These are phyloP conservation scores for Thraustochytrium sp. DNA, from an alignment of 352 stramenopile genomes.

Conservation along the genomic window DNA sequence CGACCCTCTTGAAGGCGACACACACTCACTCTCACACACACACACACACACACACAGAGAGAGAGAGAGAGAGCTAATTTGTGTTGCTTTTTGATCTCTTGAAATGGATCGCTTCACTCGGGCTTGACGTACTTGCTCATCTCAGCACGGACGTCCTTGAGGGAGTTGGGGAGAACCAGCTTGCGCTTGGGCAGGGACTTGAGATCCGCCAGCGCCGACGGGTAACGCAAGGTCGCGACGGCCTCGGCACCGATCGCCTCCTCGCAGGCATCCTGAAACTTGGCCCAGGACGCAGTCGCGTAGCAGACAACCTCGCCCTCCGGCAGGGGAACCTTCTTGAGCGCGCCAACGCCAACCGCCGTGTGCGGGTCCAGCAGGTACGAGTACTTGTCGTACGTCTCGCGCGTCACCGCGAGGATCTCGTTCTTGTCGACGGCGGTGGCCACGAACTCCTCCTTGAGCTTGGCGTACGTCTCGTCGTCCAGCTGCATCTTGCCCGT, in stretches of 20 bases:
- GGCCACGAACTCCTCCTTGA: slow-evolving; percentile 75
- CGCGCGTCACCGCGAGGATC: slow-evolving; percentile 82
- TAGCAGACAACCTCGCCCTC: slow-evolving; percentile 79
- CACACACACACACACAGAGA: no score
- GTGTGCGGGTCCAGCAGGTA: slow-evolving; percentile 96
- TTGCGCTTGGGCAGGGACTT: slow-evolving; percentile 42
- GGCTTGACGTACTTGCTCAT: slow-evolving; percentile 20
- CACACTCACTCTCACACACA: no score
- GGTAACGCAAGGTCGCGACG: slow-evolving; percentile 54
- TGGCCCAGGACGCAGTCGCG: slow-evolving; percentile 93
- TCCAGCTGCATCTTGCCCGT: slow-evolving; percentile 87
- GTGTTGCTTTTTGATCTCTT: no score
- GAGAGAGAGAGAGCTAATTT: no score
- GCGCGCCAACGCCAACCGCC: slow-evolving; percentile 85
- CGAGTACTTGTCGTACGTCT: slow-evolving; percentile 77
- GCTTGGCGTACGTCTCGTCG: no score
- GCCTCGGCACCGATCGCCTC: slow-evolving; percentile 70
- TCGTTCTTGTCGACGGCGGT: slow-evolving; percentile 83
- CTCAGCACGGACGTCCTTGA: slow-evolving; percentile 53
- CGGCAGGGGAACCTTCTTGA: slow-evolving; percentile 68
- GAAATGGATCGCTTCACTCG: no score
- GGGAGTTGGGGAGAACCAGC: slow-evolving; percentile 11
- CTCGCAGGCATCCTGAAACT: slow-evolving; percentile 88
- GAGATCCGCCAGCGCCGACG: slow-evolving; percentile 23
- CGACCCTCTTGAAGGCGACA: no score